A percentile compares a stretch with the other conserved stretches of the same genome.
phyloP scores from a whole-genome alignment of 176 grass and related monocot genomes.

The Dactylis glomerata region DNA sequence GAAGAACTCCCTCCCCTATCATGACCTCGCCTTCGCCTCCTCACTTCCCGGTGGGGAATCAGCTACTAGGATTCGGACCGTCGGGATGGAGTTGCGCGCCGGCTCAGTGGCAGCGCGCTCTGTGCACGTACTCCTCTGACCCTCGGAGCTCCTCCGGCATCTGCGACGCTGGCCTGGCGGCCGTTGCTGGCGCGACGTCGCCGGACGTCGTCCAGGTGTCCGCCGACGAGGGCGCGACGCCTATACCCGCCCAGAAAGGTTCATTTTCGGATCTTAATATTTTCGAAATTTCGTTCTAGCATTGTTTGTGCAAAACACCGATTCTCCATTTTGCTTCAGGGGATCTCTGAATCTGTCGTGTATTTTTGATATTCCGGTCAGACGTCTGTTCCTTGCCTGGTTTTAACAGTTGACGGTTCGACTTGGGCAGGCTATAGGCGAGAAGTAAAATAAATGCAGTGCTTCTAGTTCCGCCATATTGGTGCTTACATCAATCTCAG shows the following conservation, averaged over 20 bases:
- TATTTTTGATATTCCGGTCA: no score
- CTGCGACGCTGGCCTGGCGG: neutral
- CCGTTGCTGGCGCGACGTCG: no score
- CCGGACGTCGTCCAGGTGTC: neutral
- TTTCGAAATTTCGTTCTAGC: neutral
- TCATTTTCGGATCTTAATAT: neutral
- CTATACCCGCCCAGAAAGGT: neutral
- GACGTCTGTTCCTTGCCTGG: no score
- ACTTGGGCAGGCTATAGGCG: no score
- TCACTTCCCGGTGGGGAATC: neutral
- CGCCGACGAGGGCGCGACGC: neutral
- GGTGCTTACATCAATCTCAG: no score
- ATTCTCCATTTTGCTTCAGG: no score
- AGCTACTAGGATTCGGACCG: neutral
- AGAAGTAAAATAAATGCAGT: no score
- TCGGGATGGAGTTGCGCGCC: neutral
- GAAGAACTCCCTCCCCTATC: neutral
- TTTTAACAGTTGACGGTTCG: no score
- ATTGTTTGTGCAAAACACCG: no score
- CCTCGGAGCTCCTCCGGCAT: neutral
- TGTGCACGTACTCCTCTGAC: neutral
- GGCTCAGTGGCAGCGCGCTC: neutral
- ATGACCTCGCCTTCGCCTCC: neutral
- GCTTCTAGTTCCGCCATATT: no score
- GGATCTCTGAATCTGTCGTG: no score